Evolutionary conservation across 192 early-diverging fungal genomes (phyloP), one percentile per base, ranked within the genome.

Genomic region (Endogone sp.): DNA sequence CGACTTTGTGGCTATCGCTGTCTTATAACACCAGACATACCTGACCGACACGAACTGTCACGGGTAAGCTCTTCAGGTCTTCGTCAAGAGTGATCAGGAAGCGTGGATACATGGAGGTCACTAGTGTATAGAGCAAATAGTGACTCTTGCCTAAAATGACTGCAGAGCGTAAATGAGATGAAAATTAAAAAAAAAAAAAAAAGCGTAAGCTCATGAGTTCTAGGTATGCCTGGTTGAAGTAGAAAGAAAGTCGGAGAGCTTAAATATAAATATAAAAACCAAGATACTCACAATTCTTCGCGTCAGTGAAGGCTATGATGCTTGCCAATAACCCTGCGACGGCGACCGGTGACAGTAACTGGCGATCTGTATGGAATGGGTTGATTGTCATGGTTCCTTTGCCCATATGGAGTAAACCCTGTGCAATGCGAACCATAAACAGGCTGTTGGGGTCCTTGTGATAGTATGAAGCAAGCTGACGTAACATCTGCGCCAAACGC

Each of bases 311-410:
- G 6, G 97, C 91, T 54, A 95, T 88, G 24, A 98, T 72, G n/a
- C 90, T 92, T 24, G 93, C 83, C 70, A 99, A 82, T 54, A 99
- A 79, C 21, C 94, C 94, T 9, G 93, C 89, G 63, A 95, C 79
- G 24, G 91, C 94, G 2, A 92, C 91, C 55, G 93, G 94, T 30
- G 92, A 96, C 88, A 99, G 80, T 64, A 99, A 85, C 70, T 85
- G 86, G 57, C 96, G 91, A 78, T 97, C 94, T 60, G 92, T 88
- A 75, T 95, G 93, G 85, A 90, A 95, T 60, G 98, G 97, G 76
- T 96, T 98, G 66, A 98, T 79, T 4, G 97, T 93, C 88, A 98
- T 85, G 1, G 98, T 97, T 28, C 98, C 98, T 85, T 99, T 99
- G 73, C 97, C 98, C 96, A 99, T 95, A 72, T 95, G 93, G 26